A percentile compares a stretch with the other conserved stretches of the same genome.
Conservation (phyloP, 2,329 filamentous ascomycete species). For the Phialocephala sp. region DNA sequence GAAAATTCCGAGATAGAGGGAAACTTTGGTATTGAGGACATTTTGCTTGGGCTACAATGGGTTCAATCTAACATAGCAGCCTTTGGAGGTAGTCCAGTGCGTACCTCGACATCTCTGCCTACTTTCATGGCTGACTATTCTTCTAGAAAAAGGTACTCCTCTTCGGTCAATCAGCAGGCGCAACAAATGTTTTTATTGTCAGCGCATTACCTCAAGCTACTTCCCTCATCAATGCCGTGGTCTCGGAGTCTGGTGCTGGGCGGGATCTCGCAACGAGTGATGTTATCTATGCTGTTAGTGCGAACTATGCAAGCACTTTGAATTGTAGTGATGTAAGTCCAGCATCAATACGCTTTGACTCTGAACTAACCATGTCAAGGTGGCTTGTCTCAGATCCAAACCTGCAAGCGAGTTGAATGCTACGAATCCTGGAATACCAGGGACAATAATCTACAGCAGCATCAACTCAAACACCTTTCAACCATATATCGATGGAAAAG, state of each 20-base stretch:
- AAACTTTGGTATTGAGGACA: conserved; percentile 59
- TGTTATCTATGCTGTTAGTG: conserved; percentile 21
- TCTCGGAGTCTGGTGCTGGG: conserved; percentile 21
- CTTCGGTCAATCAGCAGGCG: conserved; percentile 64
- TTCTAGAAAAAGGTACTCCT: conserved; percentile 46
- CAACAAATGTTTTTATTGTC: conserved; percentile 54
- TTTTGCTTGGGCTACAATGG: conserved; percentile 63
- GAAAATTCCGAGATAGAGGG: conserved; percentile 42
- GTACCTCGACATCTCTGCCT: conserved; percentile 44
- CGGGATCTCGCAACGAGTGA: conserved; percentile 29
- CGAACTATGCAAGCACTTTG: conserved; percentile 30
- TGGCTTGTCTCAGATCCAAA: neutral
- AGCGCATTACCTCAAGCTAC: conserved; percentile 39
- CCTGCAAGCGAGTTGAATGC: neutral
- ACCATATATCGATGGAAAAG: conserved; percentile 36
- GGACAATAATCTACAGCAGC: conserved; percentile 12
- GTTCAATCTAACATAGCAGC: conserved; percentile 59
- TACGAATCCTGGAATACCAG: neutral
- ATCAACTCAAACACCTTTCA: conserved; percentile 12
- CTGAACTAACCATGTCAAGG: neutral
- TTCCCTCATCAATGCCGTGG: conserved; percentile 27
- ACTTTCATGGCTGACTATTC: neutral
- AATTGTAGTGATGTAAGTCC: conserved; percentile 39
- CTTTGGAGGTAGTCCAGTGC: conserved; percentile 61
- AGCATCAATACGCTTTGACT: neutral